A percentile compares a stretch with the other conserved stretches of the same genome.
These are phyloP conservation scores for Coffea eugenioides DNA, from an alignment of 257 asterid genomes.

Conservation along the genomic window DNA sequence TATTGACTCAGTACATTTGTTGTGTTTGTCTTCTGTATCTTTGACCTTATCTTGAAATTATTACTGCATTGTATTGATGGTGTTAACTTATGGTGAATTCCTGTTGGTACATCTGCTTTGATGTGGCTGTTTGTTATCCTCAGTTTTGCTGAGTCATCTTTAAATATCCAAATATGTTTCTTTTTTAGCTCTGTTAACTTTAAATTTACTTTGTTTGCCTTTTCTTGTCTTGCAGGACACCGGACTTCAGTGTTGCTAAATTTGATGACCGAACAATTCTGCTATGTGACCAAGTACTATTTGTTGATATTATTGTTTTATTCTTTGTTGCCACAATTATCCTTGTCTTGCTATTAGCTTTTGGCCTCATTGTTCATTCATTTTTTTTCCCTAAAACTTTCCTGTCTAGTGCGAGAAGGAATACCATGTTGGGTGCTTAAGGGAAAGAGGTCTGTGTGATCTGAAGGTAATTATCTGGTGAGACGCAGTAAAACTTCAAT, in stretches of 20 bases:
- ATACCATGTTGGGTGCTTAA: slow-evolving; percentile 97
- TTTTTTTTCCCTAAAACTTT: slow-evolving; percentile 3
- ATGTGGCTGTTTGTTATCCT: background rate
- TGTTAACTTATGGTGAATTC: background rate
- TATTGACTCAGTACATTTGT: background rate
- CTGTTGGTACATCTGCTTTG: background rate
- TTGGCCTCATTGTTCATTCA: background rate
- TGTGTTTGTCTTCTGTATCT: background rate
- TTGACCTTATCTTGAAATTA: background rate
- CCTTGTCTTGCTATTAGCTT: background rate
- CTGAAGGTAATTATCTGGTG: slow-evolving; percentile 58
- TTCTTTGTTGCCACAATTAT: slow-evolving; percentile 5
- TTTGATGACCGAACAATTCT: slow-evolving; percentile 94
- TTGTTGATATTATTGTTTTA: slow-evolving; percentile 3
- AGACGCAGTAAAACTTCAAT: background rate
- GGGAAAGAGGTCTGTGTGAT: slow-evolving; percentile 74
- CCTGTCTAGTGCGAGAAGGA: slow-evolving; percentile 90
- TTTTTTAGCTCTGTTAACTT: background rate
- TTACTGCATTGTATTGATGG: background rate
- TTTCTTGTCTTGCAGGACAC: slow-evolving; percentile 52
- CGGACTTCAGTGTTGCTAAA: slow-evolving; percentile 85
- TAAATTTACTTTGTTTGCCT: slow-evolving; percentile 10
- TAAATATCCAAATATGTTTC: background rate
- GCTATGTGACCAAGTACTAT: slow-evolving; percentile 85
- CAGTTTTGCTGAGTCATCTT: background rate